Conservation (phyloP, 1,284 basidiomycete species). For the Ustanciosporium gigantosporum region DNA sequence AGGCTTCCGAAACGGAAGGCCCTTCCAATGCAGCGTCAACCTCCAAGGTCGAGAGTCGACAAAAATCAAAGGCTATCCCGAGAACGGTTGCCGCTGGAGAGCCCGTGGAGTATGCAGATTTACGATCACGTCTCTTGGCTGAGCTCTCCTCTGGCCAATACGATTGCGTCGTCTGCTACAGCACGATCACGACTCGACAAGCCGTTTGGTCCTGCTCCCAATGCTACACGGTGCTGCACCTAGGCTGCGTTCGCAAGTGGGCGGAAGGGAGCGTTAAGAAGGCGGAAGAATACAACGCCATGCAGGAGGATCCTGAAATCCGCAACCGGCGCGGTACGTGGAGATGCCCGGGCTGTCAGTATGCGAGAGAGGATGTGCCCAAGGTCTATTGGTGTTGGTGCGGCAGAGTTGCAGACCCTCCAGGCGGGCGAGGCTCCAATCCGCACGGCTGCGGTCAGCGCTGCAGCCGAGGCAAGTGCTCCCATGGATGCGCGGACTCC, state of each 20-base stretch:
- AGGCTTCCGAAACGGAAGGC: not conserved
- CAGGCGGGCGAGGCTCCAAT: conserved; percentile 26
- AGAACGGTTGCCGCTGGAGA: conserved; percentile 4
- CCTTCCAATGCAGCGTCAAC: no score
- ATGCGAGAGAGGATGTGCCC: conserved; percentile 50
- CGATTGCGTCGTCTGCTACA: conserved; percentile 59
- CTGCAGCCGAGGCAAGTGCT: conserved; percentile 48
- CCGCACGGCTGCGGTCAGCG: conserved; percentile 56
- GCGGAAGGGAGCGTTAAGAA: conserved; percentile 55
- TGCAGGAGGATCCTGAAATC: conserved; percentile 57
- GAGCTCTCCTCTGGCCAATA: conserved; percentile 55
- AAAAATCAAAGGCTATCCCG: not conserved
- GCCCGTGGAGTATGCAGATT: conserved; percentile 47
- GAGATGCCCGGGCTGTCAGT: conserved; percentile 59
- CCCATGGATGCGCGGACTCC: conserved; percentile 49
- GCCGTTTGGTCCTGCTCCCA: conserved; percentile 57
- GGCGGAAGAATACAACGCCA: conserved; percentile 54
- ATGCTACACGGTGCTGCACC: conserved; percentile 56
- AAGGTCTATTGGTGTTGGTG: conserved; percentile 58
- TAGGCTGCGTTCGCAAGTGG: conserved; percentile 57
- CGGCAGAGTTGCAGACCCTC: conserved; percentile 42
- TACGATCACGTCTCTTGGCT: conserved; percentile 52
- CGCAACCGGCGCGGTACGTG: conserved; percentile 50
- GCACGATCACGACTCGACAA: conserved; percentile 44
- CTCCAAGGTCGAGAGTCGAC: no score